These are phyloP conservation scores for Globisporangium abappressorium DNA, from an alignment of 352 stramenopile genomes.

Conservation along the genomic window DNA sequence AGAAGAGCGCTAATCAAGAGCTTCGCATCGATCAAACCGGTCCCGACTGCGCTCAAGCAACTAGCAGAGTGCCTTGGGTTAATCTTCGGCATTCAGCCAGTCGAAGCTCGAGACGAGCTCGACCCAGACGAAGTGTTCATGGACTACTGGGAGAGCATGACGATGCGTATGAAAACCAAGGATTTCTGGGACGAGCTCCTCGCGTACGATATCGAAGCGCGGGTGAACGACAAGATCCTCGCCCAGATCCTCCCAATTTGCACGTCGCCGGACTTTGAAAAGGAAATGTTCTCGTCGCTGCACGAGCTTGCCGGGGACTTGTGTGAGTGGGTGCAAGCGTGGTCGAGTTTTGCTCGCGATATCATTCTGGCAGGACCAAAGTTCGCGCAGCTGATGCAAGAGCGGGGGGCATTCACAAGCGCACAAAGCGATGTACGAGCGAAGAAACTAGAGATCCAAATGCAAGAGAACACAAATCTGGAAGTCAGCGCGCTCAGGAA, in stretches of 20 bases:
- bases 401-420: conserved; percentile 36
- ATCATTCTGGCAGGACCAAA: conserved; percentile 61
- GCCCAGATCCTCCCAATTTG: conserved; percentile 57
- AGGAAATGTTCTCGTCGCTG: conserved; percentile 36
- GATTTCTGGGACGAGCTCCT: conserved; percentile 51
- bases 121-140: conserved; percentile 73
- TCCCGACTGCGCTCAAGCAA: conserved; percentile 54
- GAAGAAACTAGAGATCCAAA: conserved; percentile 32
- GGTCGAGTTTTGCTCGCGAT: conserved; percentile 38
- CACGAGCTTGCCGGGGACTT: conserved; percentile 55
- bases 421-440: conserved; percentile 33
- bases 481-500: conserved; percentile 36
- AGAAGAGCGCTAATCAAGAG: conserved; percentile 27
- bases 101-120: conserved; percentile 57
- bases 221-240: conserved; percentile 50
- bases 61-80: conserved; percentile 66
- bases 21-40: conserved; percentile 35
- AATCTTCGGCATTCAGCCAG: conserved; percentile 58
- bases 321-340: conserved; percentile 67
- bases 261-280: conserved; percentile 57
- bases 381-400: conserved; percentile 42
- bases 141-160: conserved; percentile 65
- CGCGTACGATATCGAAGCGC: conserved; percentile 38
- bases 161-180: conserved; percentile 25
- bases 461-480: conserved; percentile 33